These are phyloP conservation scores for Malus hybrid DNA, from an alignment of 331 rosid species.

Conservation along the genomic window DNA sequence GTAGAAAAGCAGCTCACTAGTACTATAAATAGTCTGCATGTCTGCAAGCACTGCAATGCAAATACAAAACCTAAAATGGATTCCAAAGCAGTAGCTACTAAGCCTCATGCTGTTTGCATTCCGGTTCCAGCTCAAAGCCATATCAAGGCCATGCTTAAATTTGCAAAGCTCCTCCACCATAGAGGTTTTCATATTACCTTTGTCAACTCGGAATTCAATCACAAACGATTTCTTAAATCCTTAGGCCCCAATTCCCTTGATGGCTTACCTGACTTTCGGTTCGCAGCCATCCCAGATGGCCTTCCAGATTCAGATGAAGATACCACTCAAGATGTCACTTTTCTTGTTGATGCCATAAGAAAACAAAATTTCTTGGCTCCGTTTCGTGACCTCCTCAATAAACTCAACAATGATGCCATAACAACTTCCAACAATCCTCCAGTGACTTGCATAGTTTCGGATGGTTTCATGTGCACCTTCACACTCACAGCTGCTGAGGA, in stretches of 20 bases:
- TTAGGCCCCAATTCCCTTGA: not conserved
- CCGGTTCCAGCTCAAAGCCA: conserved; percentile 16
- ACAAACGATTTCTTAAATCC: conserved; percentile 11
- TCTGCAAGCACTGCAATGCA: not conserved
- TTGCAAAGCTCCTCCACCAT: conserved; percentile 24
- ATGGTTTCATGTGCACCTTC: conserved; percentile 9
- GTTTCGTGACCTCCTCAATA: not conserved
- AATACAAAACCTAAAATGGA: not conserved
- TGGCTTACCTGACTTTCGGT: conserved; percentile 7
- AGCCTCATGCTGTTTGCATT: conserved; percentile 13
- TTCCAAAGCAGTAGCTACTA: not conserved
- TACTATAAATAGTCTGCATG: not conserved
- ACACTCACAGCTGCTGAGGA: conserved; percentile 7
- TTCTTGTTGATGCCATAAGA: not conserved
- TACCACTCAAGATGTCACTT: not conserved
- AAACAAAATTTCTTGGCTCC: not conserved
- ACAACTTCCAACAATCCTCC: not conserved
- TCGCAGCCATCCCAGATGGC: conserved; percentile 17
- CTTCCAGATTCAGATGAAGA: not conserved
- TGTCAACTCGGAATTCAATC: conserved; percentile 23
- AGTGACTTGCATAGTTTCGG: conserved; percentile 10
- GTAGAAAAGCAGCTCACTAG: too few species aligned
- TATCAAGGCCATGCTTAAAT: conserved; percentile 15
- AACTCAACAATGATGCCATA: not conserved
- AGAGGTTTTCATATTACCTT: conserved; percentile 25